Evolutionary conservation across 257 asterid species (phyloP).

Genomic region (Petunia axillaris): DNA sequence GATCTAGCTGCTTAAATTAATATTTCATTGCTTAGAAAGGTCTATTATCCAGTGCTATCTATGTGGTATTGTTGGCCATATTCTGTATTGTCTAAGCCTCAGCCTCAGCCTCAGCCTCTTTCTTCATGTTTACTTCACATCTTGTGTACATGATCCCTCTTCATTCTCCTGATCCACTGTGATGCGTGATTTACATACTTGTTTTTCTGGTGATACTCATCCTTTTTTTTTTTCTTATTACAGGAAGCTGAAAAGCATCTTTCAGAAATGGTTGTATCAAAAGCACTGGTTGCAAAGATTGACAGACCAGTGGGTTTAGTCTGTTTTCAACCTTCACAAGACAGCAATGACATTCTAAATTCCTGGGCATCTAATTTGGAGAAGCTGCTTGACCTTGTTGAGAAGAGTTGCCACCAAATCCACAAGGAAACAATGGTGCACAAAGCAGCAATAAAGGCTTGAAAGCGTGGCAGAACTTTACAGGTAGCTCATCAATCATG

Average conservation of each 20-base stretch:
- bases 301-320: slow-evolving; percentile 84
- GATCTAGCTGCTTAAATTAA: background rate
- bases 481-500: slow-evolving; percentile 7
- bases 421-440: slow-evolving; percentile 98
- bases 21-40: background rate
- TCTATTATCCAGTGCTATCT: background rate
- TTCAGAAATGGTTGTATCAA: slow-evolving; percentile 98
- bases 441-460: slow-evolving; percentile 74
- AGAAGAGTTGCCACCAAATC: slow-evolving; percentile 99
- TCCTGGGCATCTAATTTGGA: slow-evolving; percentile 90
- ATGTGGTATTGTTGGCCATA: background rate
- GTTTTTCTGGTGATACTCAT: background rate
- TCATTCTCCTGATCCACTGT: background rate
- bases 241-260: slow-evolving; percentile 96
- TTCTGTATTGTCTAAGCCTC: background rate
- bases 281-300: slow-evolving; percentile 81
- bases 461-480: slow-evolving; percentile 28
- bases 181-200: background rate
- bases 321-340: slow-evolving; percentile 71
- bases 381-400: slow-evolving; percentile 98
- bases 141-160: background rate
- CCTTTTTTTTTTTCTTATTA: background rate
- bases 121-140: background rate
- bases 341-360: slow-evolving; percentile 85
- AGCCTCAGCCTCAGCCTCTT: background rate